These are phyloP conservation scores for Cladorrhinum samala DNA, from an alignment of 495 filamentous ascomycete species.

Conservation along the genomic window DNA sequence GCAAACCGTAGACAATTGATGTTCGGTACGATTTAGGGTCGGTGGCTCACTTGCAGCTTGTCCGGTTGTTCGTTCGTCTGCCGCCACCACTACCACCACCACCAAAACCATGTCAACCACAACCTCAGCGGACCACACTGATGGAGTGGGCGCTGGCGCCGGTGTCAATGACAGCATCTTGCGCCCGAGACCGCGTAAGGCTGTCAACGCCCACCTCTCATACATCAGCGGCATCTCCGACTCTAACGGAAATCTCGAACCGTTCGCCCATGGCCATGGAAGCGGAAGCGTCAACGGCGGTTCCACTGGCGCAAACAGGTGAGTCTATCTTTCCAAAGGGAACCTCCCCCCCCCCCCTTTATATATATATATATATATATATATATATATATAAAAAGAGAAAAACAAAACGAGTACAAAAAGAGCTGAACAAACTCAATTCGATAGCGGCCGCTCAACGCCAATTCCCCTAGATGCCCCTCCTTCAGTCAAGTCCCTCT, in stretches of 20 bases:
- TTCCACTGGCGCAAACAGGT: constrained; percentile 36
- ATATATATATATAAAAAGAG: too few species aligned
- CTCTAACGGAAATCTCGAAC: constrained; percentile 27
- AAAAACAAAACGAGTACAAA: too few species aligned
- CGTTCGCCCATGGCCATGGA: constrained; percentile 22
- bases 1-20: neutral
- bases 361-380: too few species aligned
- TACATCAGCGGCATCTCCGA: constrained; percentile 34
- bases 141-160: constrained; percentile 3
- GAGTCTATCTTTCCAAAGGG: too few species aligned
- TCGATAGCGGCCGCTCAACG: constrained; percentile 75
- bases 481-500: constrained; percentile 79
- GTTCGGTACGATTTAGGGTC: neutral
- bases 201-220: constrained; percentile 36
- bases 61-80: neutral
- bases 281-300: neutral
- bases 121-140: constrained; percentile 24
- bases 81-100: constrained; percentile 7
- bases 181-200: constrained; percentile 39
- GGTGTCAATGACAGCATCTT: constrained; percentile 27
- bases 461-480: constrained; percentile 86
- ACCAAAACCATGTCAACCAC: neutral
- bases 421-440: too few species aligned
- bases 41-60: neutral
- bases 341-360: too few species aligned